Evolutionary conservation across 768 basidiomycete genomes (phyloP).

Genomic region (Boletus eberwhitei): DNA sequence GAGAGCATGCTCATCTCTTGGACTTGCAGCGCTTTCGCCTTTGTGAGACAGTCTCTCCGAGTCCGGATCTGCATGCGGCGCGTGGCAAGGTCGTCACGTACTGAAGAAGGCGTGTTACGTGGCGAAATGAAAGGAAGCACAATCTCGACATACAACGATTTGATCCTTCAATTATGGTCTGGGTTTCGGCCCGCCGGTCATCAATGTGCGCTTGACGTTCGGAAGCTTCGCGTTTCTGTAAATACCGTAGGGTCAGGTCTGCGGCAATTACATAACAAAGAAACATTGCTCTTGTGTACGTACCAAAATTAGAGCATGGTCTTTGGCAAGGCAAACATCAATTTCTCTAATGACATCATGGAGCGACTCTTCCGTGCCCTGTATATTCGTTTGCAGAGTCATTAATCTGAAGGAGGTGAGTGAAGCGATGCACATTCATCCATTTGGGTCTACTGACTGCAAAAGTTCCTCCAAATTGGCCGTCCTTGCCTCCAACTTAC

Average conservation of each 20-base stretch:
- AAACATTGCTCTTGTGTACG: slow-evolving; percentile 3
- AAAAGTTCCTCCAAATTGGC: slow-evolving; percentile 67
- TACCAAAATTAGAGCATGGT: slow-evolving; percentile 42
- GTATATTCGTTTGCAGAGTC: slow-evolving; percentile 49
- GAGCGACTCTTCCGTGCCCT: slow-evolving; percentile 49
- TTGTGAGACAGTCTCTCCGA: slow-evolving; percentile 45
- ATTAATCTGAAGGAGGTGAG: slow-evolving; percentile 41
- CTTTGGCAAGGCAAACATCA: slow-evolving; percentile 44
- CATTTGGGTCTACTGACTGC: slow-evolving; percentile 47
- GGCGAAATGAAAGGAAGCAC: slow-evolving; percentile 23
- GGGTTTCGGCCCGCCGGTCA: slow-evolving; percentile 44
- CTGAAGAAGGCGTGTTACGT: slow-evolving; percentile 29
- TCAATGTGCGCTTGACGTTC: slow-evolving; percentile 58
- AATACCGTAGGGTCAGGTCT: slow-evolving; percentile 22
- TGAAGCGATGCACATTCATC: not conserved
- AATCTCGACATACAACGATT: slow-evolving; percentile 42
- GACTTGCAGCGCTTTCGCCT: slow-evolving; percentile 40
- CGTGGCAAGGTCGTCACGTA: slow-evolving; percentile 39
- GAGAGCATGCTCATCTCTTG: slow-evolving; percentile 27
- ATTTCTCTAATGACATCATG: slow-evolving; percentile 46
- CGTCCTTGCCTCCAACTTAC: slow-evolving; percentile 39
- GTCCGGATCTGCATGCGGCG: slow-evolving; percentile 43
- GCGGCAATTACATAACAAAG: slow-evolving; percentile 25
- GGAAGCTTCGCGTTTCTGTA: slow-evolving; percentile 64
- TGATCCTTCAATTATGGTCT: slow-evolving; percentile 40